phyloP scores from a whole-genome alignment of 768 basidiomycete species.

The Tubosaeta sp. region DNA sequence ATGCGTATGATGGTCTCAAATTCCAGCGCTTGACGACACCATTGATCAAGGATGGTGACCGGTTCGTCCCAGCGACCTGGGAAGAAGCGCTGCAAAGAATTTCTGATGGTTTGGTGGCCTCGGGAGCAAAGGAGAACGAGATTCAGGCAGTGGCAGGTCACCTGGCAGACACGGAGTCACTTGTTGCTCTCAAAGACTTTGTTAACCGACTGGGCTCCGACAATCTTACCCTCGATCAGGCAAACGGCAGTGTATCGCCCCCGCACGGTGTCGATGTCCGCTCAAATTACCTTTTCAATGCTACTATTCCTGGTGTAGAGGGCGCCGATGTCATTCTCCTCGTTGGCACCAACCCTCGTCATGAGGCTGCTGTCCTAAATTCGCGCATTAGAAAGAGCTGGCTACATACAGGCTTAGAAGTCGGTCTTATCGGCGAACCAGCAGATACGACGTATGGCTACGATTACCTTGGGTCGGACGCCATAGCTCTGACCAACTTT shows the following conservation, averaged over 20 bases:
- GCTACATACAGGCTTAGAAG: constrained; percentile 81
- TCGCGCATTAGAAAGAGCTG: constrained; percentile 95
- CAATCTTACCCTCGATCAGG: constrained; percentile 80
- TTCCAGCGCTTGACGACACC: constrained; percentile 95
- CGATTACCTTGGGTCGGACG: constrained; percentile 78
- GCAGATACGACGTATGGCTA: constrained; percentile 93
- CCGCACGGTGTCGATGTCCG: constrained; percentile 84
- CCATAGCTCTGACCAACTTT: constrained; percentile 74
- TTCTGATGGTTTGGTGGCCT: constrained; percentile 68
- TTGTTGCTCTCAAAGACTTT: constrained; percentile 92
- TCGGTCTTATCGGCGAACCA: constrained; percentile 87
- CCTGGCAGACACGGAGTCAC: constrained; percentile 89
- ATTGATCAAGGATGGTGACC: constrained; percentile 84
- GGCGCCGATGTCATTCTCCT: constrained; percentile 89
- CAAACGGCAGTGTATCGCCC: constrained; percentile 62
- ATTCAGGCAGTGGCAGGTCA: constrained; percentile 94
- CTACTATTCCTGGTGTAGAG: constrained; percentile 86
- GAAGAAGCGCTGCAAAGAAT: constrained; percentile 80
- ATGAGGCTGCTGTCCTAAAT: constrained; percentile 96
- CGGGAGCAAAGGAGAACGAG: constrained; percentile 85
- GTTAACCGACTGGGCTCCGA: constrained; percentile 92
- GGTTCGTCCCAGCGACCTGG: constrained; percentile 89
- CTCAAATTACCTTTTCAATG: constrained; percentile 95
- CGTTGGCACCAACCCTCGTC: constrained; percentile 93
- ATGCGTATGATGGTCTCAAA: constrained; percentile 91